phyloP scores from a whole-genome alignment of 305 asterid genomes.

The Plantago coronopus region DNA sequence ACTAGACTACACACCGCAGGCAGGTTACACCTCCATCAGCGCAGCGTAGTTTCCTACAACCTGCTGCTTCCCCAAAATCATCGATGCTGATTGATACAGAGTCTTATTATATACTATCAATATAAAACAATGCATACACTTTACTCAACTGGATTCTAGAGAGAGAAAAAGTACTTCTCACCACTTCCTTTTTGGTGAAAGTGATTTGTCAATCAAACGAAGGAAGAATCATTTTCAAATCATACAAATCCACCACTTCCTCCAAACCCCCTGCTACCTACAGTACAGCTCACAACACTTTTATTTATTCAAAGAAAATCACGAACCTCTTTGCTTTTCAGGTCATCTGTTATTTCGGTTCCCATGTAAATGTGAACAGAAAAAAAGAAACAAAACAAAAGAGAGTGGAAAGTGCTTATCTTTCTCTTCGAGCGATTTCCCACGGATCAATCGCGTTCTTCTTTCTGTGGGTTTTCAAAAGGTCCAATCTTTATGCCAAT shows the following conservation, averaged over 20 bases:
- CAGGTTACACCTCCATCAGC: too few species aligned
- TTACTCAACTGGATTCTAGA: neutral
- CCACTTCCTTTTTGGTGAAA: neutral
- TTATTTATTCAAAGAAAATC: neutral
- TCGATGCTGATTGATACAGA: too few species aligned
- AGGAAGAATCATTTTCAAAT: too few species aligned
- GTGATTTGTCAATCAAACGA: neutral
- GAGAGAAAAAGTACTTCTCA: neutral
- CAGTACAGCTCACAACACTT: too few species aligned
- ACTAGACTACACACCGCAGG: too few species aligned
- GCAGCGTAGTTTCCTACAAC: too few species aligned
- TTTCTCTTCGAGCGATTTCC: neutral
- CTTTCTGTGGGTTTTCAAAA: constrained; percentile 7
- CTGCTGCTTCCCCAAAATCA: too few species aligned
- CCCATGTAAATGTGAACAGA: neutral
- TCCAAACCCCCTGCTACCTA: too few species aligned
- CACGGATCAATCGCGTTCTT: constrained; percentile 12
- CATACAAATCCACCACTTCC: too few species aligned
- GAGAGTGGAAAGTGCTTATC: neutral
- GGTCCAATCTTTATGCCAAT: constrained; percentile 27
- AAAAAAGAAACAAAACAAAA: neutral
- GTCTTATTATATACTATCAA: too few species aligned
- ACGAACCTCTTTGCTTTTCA: neutral
- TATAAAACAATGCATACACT: neutral
- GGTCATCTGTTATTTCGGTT: constrained; percentile 1